A percentile compares a stretch with the other conserved stretches of the same genome.
Evolutionary conservation across 192 early-diverging fungal species (phyloP).

Genomic region (Coemansia sp.): DNA sequence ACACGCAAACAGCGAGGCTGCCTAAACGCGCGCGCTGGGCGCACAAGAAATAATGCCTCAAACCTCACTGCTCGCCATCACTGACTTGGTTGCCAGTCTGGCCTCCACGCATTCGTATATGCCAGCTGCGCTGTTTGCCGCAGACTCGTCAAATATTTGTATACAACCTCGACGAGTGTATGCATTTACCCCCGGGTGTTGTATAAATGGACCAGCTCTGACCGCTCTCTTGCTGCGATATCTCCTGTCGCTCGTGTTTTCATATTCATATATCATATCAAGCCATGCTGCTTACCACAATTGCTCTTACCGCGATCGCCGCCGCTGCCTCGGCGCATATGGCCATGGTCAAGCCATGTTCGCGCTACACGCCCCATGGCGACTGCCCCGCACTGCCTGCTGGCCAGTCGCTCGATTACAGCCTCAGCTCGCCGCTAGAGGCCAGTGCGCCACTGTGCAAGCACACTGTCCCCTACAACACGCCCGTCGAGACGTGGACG

Average conservation of each 20-base stretch:
- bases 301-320: background rate
- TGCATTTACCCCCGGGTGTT: background rate
- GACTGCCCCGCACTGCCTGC: background rate
- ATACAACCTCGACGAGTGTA: too few relatives aligned
- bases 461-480: constrained; percentile 7
- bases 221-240: background rate
- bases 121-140: too few relatives aligned
- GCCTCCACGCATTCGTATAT: too few relatives aligned
- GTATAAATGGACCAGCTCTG: background rate
- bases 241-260: background rate
- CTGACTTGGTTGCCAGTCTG: background rate
- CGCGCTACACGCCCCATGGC: constrained; percentile 17
- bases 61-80: background rate
- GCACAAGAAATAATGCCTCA: background rate
- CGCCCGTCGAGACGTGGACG: constrained; percentile 30
- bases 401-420: constrained; percentile 17
- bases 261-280: background rate
- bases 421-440: constrained; percentile 1
- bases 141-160: too few relatives aligned
- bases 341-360: constrained; percentile 43
- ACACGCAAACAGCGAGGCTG: too few relatives aligned
- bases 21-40: too few relatives aligned
- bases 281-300: background rate
- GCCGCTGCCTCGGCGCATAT: constrained; percentile 37
- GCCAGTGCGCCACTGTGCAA: constrained; percentile 20